phyloP scores from a whole-genome alignment of 768 basidiomycete genomes.

The Inosperma sp. region DNA sequence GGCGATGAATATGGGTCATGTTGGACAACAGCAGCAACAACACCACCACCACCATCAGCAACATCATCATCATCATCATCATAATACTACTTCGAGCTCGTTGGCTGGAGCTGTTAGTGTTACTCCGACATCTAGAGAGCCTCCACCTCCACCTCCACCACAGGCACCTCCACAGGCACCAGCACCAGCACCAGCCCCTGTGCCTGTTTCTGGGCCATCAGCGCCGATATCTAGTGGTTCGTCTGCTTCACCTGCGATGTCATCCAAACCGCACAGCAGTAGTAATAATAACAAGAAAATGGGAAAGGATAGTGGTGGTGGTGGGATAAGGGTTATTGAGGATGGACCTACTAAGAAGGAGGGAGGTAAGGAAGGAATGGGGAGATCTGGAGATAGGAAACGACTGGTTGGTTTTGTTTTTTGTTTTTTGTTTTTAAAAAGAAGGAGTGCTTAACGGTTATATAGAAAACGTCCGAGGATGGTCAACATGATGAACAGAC shows the following conservation, averaged over 20 bases:
- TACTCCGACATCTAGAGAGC: conserved; percentile 6
- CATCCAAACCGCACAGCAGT: no score
- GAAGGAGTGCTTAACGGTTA: conserved; percentile 7
- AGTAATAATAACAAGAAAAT: not conserved
- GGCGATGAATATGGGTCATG: no score
- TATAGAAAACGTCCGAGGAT: conserved; percentile 38
- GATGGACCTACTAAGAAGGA: conserved; percentile 6
- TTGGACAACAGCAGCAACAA: conserved; percentile 11
- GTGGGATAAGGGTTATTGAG: conserved; percentile 5
- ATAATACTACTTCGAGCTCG: conserved; percentile 12
- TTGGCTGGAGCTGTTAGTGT: conserved; percentile 11
- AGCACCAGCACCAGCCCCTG: no score
- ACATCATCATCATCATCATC: conserved; percentile 14
- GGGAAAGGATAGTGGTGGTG: not conserved
- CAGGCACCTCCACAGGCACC: conserved; percentile 6
- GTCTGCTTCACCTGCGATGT: no score
- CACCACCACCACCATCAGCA: conserved; percentile 6
- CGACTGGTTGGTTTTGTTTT: conserved; percentile 3
- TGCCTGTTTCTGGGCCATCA: no score
- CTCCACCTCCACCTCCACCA: conserved; percentile 10
- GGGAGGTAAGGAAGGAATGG: conserved; percentile 10
- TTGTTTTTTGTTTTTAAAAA: not conserved
- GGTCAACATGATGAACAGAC: conserved; percentile 59
- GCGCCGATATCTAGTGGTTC: no score
- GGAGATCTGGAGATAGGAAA: conserved; percentile 8